phyloP scores from a whole-genome alignment of 169 alveolate genomes.

The Eimeria maxima region DNA sequence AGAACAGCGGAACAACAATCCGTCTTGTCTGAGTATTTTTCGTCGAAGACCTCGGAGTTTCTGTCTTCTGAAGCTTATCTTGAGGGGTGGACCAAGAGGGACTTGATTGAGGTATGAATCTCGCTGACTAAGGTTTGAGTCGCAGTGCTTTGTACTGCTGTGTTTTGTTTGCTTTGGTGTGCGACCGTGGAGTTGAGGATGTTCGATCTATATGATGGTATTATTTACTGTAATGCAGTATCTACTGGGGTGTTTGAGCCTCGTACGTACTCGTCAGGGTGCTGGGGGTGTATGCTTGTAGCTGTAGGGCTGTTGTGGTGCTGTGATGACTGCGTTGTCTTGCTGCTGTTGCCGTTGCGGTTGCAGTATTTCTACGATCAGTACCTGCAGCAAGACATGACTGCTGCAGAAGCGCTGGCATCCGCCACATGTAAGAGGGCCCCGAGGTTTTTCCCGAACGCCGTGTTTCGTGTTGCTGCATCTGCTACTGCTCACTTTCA shows the following conservation, averaged over 20 bases:
- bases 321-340: background rate
- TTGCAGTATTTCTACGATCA: conserved; percentile 81
- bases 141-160: background rate
- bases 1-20: conserved; percentile 66
- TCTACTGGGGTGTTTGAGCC: too few relatives aligned
- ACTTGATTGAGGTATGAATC: conserved; percentile 57
- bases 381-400: conserved; percentile 75
- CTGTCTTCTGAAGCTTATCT: conserved; percentile 69
- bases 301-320: background rate
- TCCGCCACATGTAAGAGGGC: conserved; percentile 75
- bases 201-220: too few relatives aligned
- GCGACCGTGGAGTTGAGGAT: background rate
- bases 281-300: background rate
- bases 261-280: too few relatives aligned
- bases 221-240: too few relatives aligned
- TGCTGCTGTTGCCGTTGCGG: conserved; percentile 9
- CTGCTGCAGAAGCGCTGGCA: conserved; percentile 79
- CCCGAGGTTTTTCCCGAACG: background rate
- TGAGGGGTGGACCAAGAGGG: conserved; percentile 80
- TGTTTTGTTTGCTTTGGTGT: background rate
- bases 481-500: background rate
- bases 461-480: background rate
- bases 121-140: background rate
- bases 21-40: conserved; percentile 52
- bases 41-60: conserved; percentile 55